phyloP scores from a whole-genome alignment of 257 asterid genomes.

The Solanum okadae region DNA sequence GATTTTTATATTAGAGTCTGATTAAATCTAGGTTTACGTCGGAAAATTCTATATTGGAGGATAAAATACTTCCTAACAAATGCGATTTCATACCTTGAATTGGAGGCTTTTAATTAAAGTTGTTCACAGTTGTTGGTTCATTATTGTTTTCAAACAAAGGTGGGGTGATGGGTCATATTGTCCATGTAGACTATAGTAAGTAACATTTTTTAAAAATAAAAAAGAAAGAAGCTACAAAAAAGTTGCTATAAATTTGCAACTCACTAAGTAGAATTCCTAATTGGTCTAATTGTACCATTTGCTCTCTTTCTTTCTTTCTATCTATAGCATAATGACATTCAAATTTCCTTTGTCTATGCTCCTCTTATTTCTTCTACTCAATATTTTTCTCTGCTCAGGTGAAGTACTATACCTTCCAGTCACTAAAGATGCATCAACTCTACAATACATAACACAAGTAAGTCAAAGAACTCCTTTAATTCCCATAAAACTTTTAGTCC shows the following conservation, averaged over 20 bases:
- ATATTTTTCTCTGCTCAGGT: neutral
- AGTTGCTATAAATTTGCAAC: neutral
- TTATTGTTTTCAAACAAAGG: neutral
- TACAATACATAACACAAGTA: slow-evolving; percentile 42
- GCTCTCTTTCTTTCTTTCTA: neutral
- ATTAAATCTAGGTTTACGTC: rapidly evolving
- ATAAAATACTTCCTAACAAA: too few relatives aligned
- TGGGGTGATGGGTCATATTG: neutral
- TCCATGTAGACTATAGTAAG: neutral
- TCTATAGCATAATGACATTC: neutral
- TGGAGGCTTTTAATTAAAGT: rapidly evolving
- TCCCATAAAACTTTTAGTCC: slow-evolving; percentile 39
- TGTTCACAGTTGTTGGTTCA: too few relatives aligned
- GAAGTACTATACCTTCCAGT: slow-evolving; percentile 41
- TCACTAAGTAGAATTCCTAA: neutral
- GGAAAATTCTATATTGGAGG: rapidly evolving
- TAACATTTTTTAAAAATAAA: neutral
- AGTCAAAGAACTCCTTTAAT: slow-evolving; percentile 51
- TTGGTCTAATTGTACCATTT: neutral
- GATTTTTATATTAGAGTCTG: too few relatives aligned
- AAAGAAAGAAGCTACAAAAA: neutral
- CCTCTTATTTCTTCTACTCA: neutral
- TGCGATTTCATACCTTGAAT: too few relatives aligned
- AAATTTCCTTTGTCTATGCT: neutral
- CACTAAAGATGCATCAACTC: slow-evolving; percentile 47